A percentile compares a stretch with the other conserved stretches of the same genome.
These are phyloP conservation scores for Lasiosphaeria ovina DNA, from an alignment of 495 filamentous ascomycete species.

Conservation along the genomic window DNA sequence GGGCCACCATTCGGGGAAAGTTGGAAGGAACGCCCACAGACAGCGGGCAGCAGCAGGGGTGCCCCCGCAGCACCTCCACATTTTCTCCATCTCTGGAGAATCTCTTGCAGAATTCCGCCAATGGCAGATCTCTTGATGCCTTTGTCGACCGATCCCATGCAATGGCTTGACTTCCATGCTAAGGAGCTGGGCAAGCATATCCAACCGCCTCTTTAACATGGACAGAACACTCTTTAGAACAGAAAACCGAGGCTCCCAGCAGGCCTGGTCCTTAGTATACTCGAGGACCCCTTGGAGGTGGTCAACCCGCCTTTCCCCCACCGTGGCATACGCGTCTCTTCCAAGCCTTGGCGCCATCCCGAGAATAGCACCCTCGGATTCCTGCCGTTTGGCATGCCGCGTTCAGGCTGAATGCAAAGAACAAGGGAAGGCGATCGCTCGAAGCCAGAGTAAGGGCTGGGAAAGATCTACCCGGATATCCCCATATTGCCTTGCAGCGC, in stretches of 20 bases:
- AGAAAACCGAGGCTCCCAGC: no score
- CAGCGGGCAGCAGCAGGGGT: background rate
- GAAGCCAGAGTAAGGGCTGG: conserved; percentile 2
- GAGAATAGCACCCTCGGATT: background rate
- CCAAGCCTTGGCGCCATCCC: background rate
- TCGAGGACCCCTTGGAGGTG: no score
- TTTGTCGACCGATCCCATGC: background rate
- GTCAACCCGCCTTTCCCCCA: no score
- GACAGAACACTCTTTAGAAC: no score
- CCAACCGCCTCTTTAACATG: background rate
- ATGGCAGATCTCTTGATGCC: conserved; percentile 9
- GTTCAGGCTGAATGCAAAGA: conserved; percentile 1
- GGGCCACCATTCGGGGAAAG: background rate
- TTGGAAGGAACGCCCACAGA: background rate
- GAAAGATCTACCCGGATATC: conserved; percentile 18
- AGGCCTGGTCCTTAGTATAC: no score
- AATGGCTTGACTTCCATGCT: background rate
- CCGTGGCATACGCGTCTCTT: no score
- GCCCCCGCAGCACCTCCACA: conserved; percentile 18
- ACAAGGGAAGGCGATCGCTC: conserved; percentile 4
- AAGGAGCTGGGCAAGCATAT: background rate
- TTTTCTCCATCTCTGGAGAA: conserved; percentile 18
- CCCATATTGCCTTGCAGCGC: conserved; percentile 11
- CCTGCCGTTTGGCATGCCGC: background rate
- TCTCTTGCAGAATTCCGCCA: conserved; percentile 21